Conservation (phyloP, 164 flowering plant genomes). For the Liquidambar formosana region DNA sequence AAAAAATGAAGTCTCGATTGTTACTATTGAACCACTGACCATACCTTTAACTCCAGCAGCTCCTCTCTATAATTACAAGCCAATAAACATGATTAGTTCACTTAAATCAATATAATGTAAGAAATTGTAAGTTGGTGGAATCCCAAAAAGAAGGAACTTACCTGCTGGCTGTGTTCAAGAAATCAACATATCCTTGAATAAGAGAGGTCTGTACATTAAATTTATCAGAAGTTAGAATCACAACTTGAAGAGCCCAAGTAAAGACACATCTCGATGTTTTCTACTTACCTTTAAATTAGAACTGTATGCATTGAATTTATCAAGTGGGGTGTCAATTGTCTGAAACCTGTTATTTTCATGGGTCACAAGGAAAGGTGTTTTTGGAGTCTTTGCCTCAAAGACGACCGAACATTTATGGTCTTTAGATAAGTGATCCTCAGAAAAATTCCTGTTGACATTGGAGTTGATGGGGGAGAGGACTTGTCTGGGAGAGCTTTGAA, state of each 20-base stretch:
- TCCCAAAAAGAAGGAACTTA: constrained; percentile 20
- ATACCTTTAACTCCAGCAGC: constrained; percentile 67
- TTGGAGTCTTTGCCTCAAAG: constrained; percentile 45
- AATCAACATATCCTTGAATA: constrained; percentile 63
- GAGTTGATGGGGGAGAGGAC: constrained; percentile 65
- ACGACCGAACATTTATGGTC: constrained; percentile 22
- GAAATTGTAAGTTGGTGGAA: too few species aligned
- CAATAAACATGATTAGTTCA: constrained; percentile 7
- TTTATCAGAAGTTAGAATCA: constrained; percentile 7
- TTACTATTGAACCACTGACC: too few species aligned
- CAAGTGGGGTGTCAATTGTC: constrained; percentile 49
- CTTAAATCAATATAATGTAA: background rate
- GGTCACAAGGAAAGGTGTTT: constrained; percentile 24
- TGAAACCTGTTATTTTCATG: constrained; percentile 19
- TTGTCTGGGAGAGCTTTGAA: constrained; percentile 48
- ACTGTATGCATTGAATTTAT: constrained; percentile 54
- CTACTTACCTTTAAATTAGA: constrained; percentile 65
- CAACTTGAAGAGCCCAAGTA: background rate
- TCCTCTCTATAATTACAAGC: constrained; percentile 60
- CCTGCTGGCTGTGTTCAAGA: constrained; percentile 85
- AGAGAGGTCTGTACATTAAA: constrained; percentile 56
- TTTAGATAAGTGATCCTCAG: constrained; percentile 30
- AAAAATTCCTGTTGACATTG: constrained; percentile 25
- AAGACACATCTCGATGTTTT: background rate
- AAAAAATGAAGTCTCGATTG: too few species aligned